These are phyloP conservation scores for Sodiomyces alkalinus DNA, from an alignment of 2,329 filamentous ascomycete species.

Conservation along the genomic window DNA sequence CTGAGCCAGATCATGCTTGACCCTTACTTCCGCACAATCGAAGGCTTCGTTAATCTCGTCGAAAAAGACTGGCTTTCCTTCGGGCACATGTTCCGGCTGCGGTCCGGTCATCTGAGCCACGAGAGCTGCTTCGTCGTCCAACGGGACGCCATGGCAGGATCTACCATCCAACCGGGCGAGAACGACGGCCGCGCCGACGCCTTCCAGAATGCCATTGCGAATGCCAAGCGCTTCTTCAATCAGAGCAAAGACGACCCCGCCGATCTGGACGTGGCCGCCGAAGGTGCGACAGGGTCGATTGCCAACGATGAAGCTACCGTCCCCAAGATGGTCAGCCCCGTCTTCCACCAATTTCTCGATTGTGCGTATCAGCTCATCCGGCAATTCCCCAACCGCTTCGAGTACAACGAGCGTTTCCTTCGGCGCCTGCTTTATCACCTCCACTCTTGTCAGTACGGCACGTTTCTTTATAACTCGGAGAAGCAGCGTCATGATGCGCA, in stretches of 20 bases:
- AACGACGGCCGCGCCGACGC: conserved; percentile 53
- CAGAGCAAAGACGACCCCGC: conserved; percentile 51
- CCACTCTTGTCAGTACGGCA: conserved; percentile 92
- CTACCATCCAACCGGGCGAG: conserved; percentile 45
- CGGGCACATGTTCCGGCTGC: conserved; percentile 91
- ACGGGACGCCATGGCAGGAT: conserved; percentile 58
- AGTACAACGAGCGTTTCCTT: conserved; percentile 91
- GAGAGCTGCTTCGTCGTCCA: conserved; percentile 92
- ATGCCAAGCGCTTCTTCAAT: conserved; percentile 81
- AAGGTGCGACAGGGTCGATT: conserved; percentile 22
- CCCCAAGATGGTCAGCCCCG: conserved; percentile 82
- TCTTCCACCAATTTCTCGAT: conserved; percentile 96
- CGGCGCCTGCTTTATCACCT: conserved; percentile 81
- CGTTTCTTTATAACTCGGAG: conserved; percentile 90
- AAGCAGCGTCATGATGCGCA: conserved; percentile 63
- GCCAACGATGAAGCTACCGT: conserved; percentile 53
- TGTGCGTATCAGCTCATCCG: conserved; percentile 80
- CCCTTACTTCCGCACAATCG: conserved; percentile 84
- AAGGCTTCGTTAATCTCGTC: conserved; percentile 85
- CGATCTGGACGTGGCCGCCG: conserved; percentile 40
- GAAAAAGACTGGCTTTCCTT: conserved; percentile 98
- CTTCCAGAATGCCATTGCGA: conserved; percentile 71
- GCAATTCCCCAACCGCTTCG: conserved; percentile 78
- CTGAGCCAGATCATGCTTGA: conserved; percentile 87
- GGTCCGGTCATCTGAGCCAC: conserved; percentile 74